Evolutionary conservation across 23 red algal species (phyloP), one percentile per base, ranked within the genome.

Genomic region (Agarophyton chilense): DNA sequence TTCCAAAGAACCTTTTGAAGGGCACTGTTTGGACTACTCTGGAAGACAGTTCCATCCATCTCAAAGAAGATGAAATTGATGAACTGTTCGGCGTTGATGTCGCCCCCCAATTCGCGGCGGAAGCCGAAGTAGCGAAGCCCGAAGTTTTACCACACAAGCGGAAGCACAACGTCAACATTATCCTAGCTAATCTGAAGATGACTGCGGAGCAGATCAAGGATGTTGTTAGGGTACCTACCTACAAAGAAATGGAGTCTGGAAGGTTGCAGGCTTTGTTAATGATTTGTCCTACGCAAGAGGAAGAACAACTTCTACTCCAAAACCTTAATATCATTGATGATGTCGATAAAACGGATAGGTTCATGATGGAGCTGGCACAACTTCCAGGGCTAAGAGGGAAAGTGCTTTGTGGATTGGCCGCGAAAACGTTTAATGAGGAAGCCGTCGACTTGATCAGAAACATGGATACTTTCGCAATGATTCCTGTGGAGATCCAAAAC

Each of bases 161-260:
- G 46, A 98, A 94, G 82, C 95, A 98, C 60, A 98, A 98, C 50
- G 79, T 98, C 63, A 98, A 98, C 56, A 94, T 98, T 75, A 47
- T 98, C 16, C 76, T 98, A 0, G 95, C 95, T 0, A 98, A 94
- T 24, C 41, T 98, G 40, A 98, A 94, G 64, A 94, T 98, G 95
- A 83, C 52, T 43, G 42, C 95, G 36, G 92, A 98, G 6, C 90
- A 93, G 19, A 98, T 98, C 56, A 92, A 94, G 45, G 90, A 98
- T 46, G 84, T 98, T 33, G 68, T 98, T 38, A 42, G 90, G 18
- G 70, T 87, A 10, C 73, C 79, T n/a, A 94, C 86, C 31, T 98
- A 94, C 77, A 98, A 92, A 50, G 86, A 90, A 26, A 24, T 94
- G 22, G 95, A 98, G 44, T 56, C 73, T 36, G 54, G 60, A 47